Conservation (phyloP, 192 early-diverging fungal genomes). For the Gonapodya prolifera region DNA sequence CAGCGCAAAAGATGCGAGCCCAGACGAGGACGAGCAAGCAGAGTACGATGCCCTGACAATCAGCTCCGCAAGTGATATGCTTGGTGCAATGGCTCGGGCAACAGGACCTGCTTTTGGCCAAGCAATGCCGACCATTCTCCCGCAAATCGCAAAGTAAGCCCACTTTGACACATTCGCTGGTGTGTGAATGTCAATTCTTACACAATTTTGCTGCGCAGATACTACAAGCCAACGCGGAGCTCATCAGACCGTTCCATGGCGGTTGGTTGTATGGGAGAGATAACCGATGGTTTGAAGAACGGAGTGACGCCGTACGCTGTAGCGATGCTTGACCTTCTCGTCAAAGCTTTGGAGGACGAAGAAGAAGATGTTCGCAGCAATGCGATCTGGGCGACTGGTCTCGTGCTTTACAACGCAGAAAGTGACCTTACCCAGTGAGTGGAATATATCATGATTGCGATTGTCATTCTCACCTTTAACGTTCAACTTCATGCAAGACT, state of each 20-base stretch:
- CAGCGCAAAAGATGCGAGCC: slow-evolving; percentile 29
- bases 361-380: slow-evolving; percentile 78
- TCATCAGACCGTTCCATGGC: slow-evolving; percentile 79
- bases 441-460: too few relatives aligned
- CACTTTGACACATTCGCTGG: neutral
- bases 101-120: slow-evolving; percentile 61
- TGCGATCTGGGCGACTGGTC: slow-evolving; percentile 68
- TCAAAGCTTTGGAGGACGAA: slow-evolving; percentile 59
- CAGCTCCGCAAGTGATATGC: slow-evolving; percentile 64
- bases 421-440: neutral
- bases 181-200: neutral
- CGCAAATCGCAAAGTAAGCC: slow-evolving; percentile 17
- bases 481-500: neutral
- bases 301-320: slow-evolving; percentile 29
- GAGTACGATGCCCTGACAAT: slow-evolving; percentile 76
- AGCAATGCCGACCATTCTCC: slow-evolving; percentile 66
- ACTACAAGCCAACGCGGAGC: slow-evolving; percentile 47
- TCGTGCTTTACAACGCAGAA: slow-evolving; percentile 21
- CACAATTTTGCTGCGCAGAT: neutral
- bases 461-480: too few relatives aligned
- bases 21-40: slow-evolving; percentile 73
- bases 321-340: slow-evolving; percentile 52
- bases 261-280: slow-evolving; percentile 75
- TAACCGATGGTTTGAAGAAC: slow-evolving; percentile 45
- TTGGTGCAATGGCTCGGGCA: slow-evolving; percentile 58